phyloP scores from a whole-genome alignment of 495 filamentous ascomycete species.

The Penicillium alfredii region DNA sequence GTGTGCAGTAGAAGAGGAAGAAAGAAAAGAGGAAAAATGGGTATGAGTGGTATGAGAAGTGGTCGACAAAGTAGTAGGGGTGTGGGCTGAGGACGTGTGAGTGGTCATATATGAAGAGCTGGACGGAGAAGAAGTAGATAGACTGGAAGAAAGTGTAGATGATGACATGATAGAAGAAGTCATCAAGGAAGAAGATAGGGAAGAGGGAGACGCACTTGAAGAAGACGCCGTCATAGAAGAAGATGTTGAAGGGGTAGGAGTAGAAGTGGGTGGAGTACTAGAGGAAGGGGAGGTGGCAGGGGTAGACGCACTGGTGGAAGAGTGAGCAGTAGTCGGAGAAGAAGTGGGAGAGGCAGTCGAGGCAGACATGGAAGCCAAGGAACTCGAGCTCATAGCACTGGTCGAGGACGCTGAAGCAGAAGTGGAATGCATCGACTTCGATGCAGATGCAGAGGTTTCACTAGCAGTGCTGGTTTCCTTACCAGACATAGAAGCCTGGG shows the following conservation, averaged over 20 bases:
- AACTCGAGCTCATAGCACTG: no score
- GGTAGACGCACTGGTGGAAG: constrained; percentile 9
- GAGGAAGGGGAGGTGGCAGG: background rate
- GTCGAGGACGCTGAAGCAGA: constrained; percentile 1
- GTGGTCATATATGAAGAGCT: no score
- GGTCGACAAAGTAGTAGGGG: background rate
- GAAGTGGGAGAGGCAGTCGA: constrained; percentile 18
- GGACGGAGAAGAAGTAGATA: constrained; percentile 7
- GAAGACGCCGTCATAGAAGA: constrained; percentile 7
- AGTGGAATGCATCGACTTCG: constrained; percentile 6
- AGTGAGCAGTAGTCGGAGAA: constrained; percentile 17
- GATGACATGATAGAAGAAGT: background rate
- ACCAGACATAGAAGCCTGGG: constrained; percentile 22
- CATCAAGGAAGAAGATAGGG: constrained; percentile 2
- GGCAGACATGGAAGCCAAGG: constrained; percentile 3
- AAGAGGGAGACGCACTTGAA: constrained; percentile 1
- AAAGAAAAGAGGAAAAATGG: background rate
- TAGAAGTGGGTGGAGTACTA: constrained; percentile 3
- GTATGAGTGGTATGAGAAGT: background rate
- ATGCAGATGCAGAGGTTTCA: constrained; percentile 14
- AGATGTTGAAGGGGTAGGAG: constrained; percentile 4
- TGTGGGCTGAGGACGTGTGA: no score
- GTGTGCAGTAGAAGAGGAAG: background rate
- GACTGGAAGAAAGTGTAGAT: no score
- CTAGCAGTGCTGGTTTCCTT: constrained; percentile 26